Conservation (phyloP, 345 rosid species). For the Pistacia integerrima region DNA sequence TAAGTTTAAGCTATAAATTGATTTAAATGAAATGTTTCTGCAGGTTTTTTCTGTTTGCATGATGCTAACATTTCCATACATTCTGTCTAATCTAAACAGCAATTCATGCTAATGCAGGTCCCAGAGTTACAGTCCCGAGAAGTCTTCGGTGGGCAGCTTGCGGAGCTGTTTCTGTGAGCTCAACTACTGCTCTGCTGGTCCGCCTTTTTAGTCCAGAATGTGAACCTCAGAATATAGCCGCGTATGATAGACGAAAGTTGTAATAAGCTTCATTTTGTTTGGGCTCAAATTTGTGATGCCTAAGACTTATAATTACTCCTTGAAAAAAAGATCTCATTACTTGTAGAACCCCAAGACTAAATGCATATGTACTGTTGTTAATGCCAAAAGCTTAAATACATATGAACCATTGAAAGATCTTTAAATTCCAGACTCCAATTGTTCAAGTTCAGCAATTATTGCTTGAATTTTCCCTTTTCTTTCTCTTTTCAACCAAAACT, state of each 20-base stretch:
- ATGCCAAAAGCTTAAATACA: too few relatives aligned
- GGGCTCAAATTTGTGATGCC: neutral
- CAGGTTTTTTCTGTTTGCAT: too few relatives aligned
- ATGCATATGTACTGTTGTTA: neutral
- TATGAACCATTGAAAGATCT: too few relatives aligned
- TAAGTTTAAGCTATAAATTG: neutral
- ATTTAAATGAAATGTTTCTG: neutral
- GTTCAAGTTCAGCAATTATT: too few relatives aligned
- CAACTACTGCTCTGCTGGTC: constrained; percentile 70
- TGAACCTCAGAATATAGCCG: constrained; percentile 92
- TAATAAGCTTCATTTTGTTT: neutral
- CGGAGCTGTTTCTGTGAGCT: constrained; percentile 73
- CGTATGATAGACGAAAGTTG: constrained; percentile 53
- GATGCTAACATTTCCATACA: neutral
- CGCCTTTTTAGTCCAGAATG: constrained; percentile 90
- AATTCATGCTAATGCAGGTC: constrained; percentile 41
- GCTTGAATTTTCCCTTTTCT: too few relatives aligned
- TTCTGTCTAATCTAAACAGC: neutral
- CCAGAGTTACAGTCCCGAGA: constrained; percentile 64
- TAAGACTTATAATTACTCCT: neutral
- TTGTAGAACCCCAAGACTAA: neutral
- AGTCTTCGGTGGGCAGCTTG: constrained; percentile 89
- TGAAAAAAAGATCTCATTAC: neutral
- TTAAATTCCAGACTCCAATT: too few relatives aligned
- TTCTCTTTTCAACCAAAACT: too few relatives aligned